Base-by-base conservation (phyloP, 495 filamentous ascomycete species). In the Pseudoneurospora amorphoporcata region DNA sequence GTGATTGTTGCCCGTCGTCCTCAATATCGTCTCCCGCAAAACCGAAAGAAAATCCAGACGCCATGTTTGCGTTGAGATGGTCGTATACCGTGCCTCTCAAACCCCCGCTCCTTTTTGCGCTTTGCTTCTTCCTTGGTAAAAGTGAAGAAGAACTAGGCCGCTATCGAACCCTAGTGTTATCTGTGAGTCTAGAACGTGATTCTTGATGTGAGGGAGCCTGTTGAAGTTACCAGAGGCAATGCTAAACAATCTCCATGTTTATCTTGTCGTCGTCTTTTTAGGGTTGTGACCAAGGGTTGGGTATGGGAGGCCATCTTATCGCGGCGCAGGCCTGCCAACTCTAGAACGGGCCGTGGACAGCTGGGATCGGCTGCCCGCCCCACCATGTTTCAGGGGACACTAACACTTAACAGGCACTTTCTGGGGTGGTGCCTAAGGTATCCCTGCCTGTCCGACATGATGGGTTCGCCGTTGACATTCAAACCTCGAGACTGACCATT, bases 11-110 rank as follows among this genome's bases (percentile, higher is more conserved):
- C 76, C 85, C 85, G 71, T 87, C 87, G 19, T 88, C 84, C 73
- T 94, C 92, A 83, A 94, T 94, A 77, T 96, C 94, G 75, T 96
- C 93, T 9, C 91, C 92, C 1, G 87, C 87, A 79, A 97, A 96
- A 40, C 89, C 90, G 76, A 97, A 97, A 73, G 87, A 91, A 81
- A 97, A 95, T 4, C 84, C 72, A 69, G 69, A 47, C 39, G 72
- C 68, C 74, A 74, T 73, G 42, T 39, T 45, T 65, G 53, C 53
- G 53, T 37, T 35, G 53, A 29, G 29, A 8, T 65, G 12, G 6
- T 35, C 53, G 53, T 61, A 35, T 35, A 35, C 29, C 29, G 53
- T 35, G 23, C 53, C 53, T 16, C 14, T 32, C 1, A 35, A 61
- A 61, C 5, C 53, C 23, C 53, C 53, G 53, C 23, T 35, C 35